Conservation (phyloP, 1,284 basidiomycete genomes). For the Cronartium quercuum region DNA sequence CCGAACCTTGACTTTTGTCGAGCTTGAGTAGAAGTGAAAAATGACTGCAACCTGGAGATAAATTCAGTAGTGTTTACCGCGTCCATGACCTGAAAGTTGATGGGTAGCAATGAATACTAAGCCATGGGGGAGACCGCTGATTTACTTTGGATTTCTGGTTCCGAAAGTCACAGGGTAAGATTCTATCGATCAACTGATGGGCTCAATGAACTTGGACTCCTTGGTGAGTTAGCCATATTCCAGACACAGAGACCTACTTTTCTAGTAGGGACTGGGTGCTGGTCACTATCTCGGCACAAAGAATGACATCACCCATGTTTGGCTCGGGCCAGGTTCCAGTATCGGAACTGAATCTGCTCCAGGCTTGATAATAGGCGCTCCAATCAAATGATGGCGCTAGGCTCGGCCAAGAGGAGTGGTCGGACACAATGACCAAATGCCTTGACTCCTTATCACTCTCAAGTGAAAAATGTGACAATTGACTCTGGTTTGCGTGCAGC, state of each 20-base stretch:
- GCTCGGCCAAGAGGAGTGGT: not conserved
- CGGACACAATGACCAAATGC: not conserved
- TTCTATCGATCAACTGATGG: slow-evolving; percentile 4
- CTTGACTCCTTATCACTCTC: not conserved
- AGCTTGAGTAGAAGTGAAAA: slow-evolving; percentile 70
- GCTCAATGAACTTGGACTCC: no score
- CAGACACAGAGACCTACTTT: slow-evolving; percentile 57
- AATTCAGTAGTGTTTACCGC: slow-evolving; percentile 91
- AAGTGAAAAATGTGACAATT: not conserved
- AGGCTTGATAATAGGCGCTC: not conserved
- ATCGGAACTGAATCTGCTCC: not conserved
- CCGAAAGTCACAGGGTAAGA: not conserved
- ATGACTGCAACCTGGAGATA: slow-evolving; percentile 72
- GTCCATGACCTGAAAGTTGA: slow-evolving; percentile 80
- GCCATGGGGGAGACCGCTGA: slow-evolving; percentile 66
- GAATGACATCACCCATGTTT: slow-evolving; percentile 61
- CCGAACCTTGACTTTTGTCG: slow-evolving; percentile 57
- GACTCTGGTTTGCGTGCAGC: not conserved
- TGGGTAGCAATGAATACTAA: slow-evolving; percentile 75
- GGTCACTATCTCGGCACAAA: slow-evolving; percentile 84
- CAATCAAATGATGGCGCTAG: not conserved
- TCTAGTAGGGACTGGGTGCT: slow-evolving; percentile 94
- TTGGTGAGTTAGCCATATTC: no score
- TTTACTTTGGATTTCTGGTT: slow-evolving; percentile 67
- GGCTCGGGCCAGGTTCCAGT: not conserved